Conservation (phyloP, 306 rosid species). For the Comarum palustre region DNA sequence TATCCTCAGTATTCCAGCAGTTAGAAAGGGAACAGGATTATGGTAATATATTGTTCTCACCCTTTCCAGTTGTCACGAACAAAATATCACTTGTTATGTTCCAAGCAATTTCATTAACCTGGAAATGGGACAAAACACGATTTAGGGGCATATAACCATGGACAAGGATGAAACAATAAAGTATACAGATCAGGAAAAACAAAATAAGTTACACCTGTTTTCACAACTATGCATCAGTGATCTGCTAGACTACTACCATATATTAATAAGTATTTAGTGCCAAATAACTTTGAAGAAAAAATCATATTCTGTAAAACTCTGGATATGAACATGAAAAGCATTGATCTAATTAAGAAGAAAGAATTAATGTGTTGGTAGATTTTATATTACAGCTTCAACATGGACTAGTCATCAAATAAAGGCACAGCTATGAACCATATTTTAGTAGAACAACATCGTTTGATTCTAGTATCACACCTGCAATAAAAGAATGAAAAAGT, state of each 20-base stretch:
- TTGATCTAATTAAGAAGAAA: not conserved
- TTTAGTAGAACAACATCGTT: not conserved
- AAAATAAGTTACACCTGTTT: not conserved
- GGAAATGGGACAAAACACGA: slow-evolving; percentile 15
- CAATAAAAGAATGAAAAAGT: not conserved
- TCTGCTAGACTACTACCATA: not conserved
- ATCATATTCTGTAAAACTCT: not conserved
- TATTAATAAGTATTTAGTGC: not conserved
- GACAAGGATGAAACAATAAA: slow-evolving; percentile 14
- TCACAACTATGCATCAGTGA: not conserved
- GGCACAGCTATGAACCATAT: not conserved
- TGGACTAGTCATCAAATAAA: not conserved
- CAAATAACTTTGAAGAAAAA: not conserved
- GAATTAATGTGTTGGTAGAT: not conserved
- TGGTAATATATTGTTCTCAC: slow-evolving; percentile 37
- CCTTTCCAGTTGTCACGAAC: slow-evolving; percentile 83
- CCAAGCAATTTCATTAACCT: slow-evolving; percentile 98
- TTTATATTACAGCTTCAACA: not conserved
- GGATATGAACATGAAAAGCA: not conserved
- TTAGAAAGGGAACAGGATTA: not conserved
- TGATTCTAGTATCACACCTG: not conserved
- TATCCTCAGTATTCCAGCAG: not conserved
- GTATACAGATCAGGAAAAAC: not conserved
- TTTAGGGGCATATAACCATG: not conserved
- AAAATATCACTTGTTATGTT: slow-evolving; percentile 87